Conservation (phyloP, 768 basidiomycete genomes). For the Coprinopsis marcescibilis region DNA sequence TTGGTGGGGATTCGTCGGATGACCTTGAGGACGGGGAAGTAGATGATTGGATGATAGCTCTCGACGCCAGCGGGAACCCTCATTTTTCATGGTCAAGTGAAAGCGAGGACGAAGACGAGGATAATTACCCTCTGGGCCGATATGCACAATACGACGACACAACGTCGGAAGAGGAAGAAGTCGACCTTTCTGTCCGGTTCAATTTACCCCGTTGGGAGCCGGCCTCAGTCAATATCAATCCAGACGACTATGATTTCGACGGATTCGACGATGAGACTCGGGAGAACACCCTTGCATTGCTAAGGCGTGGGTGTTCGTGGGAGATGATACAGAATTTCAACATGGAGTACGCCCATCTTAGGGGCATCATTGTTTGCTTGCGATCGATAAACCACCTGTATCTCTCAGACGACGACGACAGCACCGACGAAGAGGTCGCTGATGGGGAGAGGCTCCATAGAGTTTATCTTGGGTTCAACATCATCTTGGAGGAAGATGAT, state of each 20-base stretch:
- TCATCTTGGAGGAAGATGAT: conserved; percentile 43
- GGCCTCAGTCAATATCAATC: conserved; percentile 32
- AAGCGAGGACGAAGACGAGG: conserved; percentile 30
- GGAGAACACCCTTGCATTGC: conserved; percentile 26
- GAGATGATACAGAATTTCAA: conserved; percentile 53
- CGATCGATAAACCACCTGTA: conserved; percentile 30
- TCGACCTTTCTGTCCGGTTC: conserved; percentile 14
- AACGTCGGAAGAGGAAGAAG: conserved; percentile 11
- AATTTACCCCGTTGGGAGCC: conserved; percentile 57
- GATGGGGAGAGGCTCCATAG: conserved; percentile 28
- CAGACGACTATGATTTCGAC: conserved; percentile 12
- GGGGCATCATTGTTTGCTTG: conserved; percentile 45
- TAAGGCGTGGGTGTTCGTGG: conserved; percentile 54
- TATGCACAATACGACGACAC: conserved; percentile 3
- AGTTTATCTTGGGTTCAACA: conserved; percentile 67
- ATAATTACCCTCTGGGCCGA: conserved; percentile 21
- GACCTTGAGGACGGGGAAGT: conserved; percentile 31
- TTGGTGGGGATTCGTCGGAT: conserved; percentile 21
- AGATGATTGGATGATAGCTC: conserved; percentile 14
- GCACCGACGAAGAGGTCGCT: conserved; percentile 19
- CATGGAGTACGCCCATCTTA: conserved; percentile 49
- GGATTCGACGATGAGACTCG: conserved; percentile 22
- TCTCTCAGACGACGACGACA: conserved; percentile 13
- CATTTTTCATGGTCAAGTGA: conserved; percentile 5
- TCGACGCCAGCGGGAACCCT: conserved; percentile 1